These are phyloP conservation scores for Jatropha podagrica DNA, from an alignment of 441 rosid genomes.

Conservation along the genomic window DNA sequence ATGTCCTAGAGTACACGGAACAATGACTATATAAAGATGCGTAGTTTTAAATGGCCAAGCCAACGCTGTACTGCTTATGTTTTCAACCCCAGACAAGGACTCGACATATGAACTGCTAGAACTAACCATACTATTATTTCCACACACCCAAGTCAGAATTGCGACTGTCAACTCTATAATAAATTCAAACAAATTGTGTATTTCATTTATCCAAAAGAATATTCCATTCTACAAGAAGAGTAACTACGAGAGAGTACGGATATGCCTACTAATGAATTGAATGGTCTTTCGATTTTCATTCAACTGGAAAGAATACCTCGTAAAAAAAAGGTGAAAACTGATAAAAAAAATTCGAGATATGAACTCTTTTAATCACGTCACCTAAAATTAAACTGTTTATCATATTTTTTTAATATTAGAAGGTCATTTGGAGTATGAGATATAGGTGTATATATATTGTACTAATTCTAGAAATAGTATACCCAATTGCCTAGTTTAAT, in stretches of 20 bases:
- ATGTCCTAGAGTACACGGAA: neutral
- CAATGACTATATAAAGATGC: neutral
- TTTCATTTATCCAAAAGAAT: neutral
- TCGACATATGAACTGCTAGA: neutral
- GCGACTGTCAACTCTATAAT: neutral
- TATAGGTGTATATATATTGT: too few relatives aligned
- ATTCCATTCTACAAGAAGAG: neutral
- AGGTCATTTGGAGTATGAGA: too few relatives aligned
- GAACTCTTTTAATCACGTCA: too few relatives aligned
- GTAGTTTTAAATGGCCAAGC: neutral
- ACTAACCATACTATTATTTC: neutral
- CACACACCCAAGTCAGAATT: neutral
- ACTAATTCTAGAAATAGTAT: too few relatives aligned
- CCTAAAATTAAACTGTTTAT: too few relatives aligned
- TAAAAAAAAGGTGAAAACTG: too few relatives aligned
- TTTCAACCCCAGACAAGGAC: conserved; percentile 5
- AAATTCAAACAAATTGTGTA: neutral
- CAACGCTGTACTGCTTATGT: neutral
- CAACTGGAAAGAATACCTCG: too few relatives aligned
- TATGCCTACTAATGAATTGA: too few relatives aligned
- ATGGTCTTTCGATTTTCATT: too few relatives aligned
- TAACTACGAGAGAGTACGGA: too few relatives aligned
- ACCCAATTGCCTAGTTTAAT: neutral
- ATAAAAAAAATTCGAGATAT: too few relatives aligned
- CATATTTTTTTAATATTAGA: too few relatives aligned